phyloP scores from a whole-genome alignment of 257 asterid species.

The Nicotiana attenuata region DNA sequence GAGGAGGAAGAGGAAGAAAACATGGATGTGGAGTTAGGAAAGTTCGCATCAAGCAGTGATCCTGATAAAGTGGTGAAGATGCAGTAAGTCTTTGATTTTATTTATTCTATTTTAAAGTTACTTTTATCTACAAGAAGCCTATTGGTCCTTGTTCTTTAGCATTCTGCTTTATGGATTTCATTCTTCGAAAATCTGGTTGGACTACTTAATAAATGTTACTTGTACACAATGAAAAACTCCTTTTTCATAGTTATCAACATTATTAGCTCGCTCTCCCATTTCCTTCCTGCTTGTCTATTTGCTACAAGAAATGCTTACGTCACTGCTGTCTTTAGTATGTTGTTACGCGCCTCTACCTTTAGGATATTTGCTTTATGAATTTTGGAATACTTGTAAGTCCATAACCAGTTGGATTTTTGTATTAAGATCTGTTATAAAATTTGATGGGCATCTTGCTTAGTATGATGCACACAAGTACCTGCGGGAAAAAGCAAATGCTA shows the following conservation, averaged over 20 bases:
- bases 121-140: neutral
- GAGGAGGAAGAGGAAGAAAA: slow-evolving; percentile 93
- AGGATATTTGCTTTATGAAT: neutral
- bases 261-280: neutral
- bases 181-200: neutral
- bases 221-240: neutral
- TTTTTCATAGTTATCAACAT: neutral
- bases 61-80: slow-evolving; percentile 76
- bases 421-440: neutral
- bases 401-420: neutral
- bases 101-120: neutral
- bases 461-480: neutral
- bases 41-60: slow-evolving; percentile 57
- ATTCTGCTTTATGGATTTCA: neutral
- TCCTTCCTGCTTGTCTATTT: neutral
- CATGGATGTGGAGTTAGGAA: slow-evolving; percentile 79
- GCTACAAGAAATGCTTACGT: neutral
- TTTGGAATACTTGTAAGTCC: neutral
- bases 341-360: neutral
- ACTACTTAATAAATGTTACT: neutral
- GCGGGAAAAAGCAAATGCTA: neutral
- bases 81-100: slow-evolving; percentile 60
- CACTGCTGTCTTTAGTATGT: neutral
- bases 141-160: neutral
- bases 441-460: neutral